Conservation (phyloP, 371 early-diverging fungal genomes). For the Sporodiniella umbellata region DNA sequence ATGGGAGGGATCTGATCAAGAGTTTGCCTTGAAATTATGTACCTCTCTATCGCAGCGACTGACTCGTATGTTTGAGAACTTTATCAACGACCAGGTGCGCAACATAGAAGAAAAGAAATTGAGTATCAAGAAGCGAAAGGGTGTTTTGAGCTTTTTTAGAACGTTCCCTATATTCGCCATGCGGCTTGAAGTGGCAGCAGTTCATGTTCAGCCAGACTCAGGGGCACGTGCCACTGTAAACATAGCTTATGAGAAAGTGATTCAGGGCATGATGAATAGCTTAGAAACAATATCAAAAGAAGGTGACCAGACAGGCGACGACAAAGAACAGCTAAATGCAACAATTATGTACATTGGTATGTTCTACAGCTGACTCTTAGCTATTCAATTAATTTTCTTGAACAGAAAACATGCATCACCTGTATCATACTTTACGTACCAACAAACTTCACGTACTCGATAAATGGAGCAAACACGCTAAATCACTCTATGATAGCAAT, state of each 20-base stretch:
- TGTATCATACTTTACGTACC: conserved; percentile 73
- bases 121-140: conserved; percentile 81
- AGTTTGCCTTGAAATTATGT: conserved; percentile 65
- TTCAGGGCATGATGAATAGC: conserved; percentile 84
- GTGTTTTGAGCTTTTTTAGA: conserved; percentile 82
- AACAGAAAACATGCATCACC: conserved; percentile 90
- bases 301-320: conserved; percentile 73
- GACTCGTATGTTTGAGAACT: conserved; percentile 71
- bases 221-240: conserved; percentile 74
- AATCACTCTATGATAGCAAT: conserved; percentile 77
- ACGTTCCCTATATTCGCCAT: conserved; percentile 90
- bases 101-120: conserved; percentile 91
- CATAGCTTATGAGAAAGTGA: conserved; percentile 78
- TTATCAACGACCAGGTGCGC: conserved; percentile 84
- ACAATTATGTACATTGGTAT: conserved; percentile 83
- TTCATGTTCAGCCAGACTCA: conserved; percentile 49
- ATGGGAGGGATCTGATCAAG: conserved; percentile 58
- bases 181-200: conserved; percentile 62
- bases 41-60: conserved; percentile 64
- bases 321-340: conserved; percentile 90
- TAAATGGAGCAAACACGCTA: conserved; percentile 81
- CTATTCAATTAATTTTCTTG: background rate
- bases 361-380: conserved; percentile 1
- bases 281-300: conserved; percentile 83
- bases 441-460: conserved; percentile 68